These are phyloP conservation scores for Colletotrichum costaricense DNA, from an alignment of 2,329 filamentous ascomycete genomes.

Conservation along the genomic window DNA sequence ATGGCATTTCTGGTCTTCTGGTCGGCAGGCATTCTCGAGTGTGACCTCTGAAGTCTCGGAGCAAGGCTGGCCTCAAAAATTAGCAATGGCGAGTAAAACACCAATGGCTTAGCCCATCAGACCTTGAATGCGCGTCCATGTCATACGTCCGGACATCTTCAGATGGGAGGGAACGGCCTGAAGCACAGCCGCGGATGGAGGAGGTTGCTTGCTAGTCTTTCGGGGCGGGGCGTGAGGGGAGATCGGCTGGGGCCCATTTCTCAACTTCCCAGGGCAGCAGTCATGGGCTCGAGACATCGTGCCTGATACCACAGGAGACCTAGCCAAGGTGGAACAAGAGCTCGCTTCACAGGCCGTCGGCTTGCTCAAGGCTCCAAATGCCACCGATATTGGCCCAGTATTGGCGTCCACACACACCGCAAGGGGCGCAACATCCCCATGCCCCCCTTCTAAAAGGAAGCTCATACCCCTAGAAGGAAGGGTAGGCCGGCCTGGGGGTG, in stretches of 20 bases:
- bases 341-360: conserved; percentile 10
- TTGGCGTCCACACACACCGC: background rate
- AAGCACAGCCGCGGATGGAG: background rate
- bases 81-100: background rate
- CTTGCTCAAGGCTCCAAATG: background rate
- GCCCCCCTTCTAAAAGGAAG: background rate
- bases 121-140: background rate
- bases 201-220: background rate
- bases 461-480: background rate
- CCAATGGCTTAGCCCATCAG: background rate
- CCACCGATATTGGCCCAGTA: background rate
- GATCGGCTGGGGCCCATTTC: conserved; percentile 11
- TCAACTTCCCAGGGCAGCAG: conserved; percentile 21
- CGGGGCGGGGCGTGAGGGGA: background rate
- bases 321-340: conserved; percentile 1
- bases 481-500: background rate
- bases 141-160: background rate
- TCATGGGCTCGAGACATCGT: background rate
- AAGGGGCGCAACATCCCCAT: background rate
- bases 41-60: background rate
- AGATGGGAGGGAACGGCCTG: background rate
- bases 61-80: background rate
- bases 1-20: background rate
- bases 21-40: background rate
- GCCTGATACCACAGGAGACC: background rate